These are phyloP conservation scores for Trichoderma sp. DNA, from an alignment of 2,329 filamentous ascomycete genomes.

Conservation along the genomic window DNA sequence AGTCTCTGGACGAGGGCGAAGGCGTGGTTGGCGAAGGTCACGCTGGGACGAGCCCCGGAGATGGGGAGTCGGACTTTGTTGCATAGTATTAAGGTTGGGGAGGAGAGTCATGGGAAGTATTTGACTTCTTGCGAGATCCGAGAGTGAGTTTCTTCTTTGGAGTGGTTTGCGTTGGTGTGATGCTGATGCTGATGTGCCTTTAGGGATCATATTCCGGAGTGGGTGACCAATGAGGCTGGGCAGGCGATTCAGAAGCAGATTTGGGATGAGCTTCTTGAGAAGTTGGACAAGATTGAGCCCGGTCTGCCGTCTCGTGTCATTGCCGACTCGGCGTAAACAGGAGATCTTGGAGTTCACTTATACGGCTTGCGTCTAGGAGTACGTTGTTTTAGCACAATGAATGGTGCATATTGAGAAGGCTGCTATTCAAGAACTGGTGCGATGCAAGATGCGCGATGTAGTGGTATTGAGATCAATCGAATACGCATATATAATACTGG, in stretches of 20 bases:
- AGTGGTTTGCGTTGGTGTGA: neutral
- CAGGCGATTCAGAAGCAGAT: slow-evolving; percentile 17
- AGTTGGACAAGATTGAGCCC: slow-evolving; percentile 19
- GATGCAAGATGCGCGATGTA: no score
- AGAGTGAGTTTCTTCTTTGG: slow-evolving; percentile 33
- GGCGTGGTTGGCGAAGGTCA: neutral
- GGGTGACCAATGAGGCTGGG: slow-evolving; percentile 16
- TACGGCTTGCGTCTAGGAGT: neutral
- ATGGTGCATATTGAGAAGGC: no score
- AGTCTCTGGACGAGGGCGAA: neutral
- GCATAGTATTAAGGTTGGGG: slow-evolving; percentile 33
- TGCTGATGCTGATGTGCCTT: neutral
- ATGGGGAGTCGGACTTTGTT: slow-evolving; percentile 38
- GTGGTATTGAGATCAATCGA: no score
- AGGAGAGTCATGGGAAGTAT: slow-evolving; percentile 37
- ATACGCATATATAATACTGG: no score
- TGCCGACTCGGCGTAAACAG: neutral
- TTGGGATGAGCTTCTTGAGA: slow-evolving; percentile 22
- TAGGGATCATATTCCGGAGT: slow-evolving; percentile 25
- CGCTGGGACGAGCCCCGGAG: slow-evolving; percentile 34
- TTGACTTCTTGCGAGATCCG: slow-evolving; percentile 35
- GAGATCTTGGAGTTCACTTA: neutral
- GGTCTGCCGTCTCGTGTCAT: slow-evolving; percentile 8
- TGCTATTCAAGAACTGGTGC: no score
- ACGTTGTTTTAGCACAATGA: neutral